phyloP scores from a whole-genome alignment of 176 grass and related monocot species.

The Avena sativa region DNA sequence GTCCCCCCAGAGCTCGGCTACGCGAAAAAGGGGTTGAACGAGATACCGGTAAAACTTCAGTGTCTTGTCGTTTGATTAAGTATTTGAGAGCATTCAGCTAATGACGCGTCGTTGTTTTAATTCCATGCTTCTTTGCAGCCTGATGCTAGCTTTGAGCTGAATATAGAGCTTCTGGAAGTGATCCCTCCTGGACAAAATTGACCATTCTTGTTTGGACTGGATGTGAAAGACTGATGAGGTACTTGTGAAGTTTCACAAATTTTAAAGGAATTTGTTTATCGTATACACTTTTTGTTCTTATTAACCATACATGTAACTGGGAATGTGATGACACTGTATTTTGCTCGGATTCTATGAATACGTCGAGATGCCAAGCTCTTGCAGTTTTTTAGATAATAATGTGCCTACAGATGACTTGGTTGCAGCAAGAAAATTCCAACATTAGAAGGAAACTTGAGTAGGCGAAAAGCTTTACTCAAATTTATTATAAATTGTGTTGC shows the following conservation, averaged over 20 bases:
- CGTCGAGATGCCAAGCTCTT: not conserved
- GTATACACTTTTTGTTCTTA: not conserved
- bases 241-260: slow-evolving; percentile 26
- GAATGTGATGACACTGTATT: slow-evolving; percentile 30
- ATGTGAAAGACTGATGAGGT: slow-evolving; percentile 6
- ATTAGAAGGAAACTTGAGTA: slow-evolving; percentile 27
- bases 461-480: not conserved
- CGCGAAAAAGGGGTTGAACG: slow-evolving; percentile 70
- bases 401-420: not conserved
- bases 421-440: not conserved
- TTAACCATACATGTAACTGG: slow-evolving; percentile 28
- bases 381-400: not conserved
- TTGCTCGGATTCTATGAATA: not conserved
- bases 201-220: slow-evolving; percentile 22
- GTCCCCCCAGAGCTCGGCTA: slow-evolving; percentile 87
- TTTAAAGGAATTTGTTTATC: slow-evolving; percentile 27
- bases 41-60: slow-evolving; percentile 70
- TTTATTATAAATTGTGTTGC: slow-evolving; percentile 16
- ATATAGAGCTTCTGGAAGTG: slow-evolving; percentile 83
- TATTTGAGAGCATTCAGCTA: not conserved
- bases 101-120: not conserved
- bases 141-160: slow-evolving; percentile 72
- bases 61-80: slow-evolving; percentile 11
- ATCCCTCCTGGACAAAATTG: slow-evolving; percentile 52
- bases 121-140: slow-evolving; percentile 58